Base-by-base conservation (phyloP, 768 basidiomycete genomes). In the Lactarius indigo region DNA sequence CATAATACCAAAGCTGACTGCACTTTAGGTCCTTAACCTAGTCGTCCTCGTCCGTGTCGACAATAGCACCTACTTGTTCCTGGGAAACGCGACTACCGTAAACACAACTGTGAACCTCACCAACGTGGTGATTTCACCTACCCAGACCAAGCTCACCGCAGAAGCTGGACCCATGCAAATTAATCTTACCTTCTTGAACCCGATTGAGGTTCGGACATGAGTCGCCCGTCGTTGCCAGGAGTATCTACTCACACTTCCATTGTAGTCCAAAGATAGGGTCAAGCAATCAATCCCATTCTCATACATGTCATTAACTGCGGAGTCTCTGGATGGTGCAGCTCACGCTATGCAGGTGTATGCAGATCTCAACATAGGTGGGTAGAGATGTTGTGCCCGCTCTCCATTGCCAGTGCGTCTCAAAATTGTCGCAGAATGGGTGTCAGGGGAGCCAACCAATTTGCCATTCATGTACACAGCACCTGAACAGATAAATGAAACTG, bases 241-340 rank as follows among this genome's bases (percentile, higher is more conserved):
- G 18, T 12, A 12, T n/a, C 13, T 3, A 52, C 39, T 23, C 39
- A 26, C 5, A 50, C 35, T 37, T 55, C 5, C 33, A 41, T 39
- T 0, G 20, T 23, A 79, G 77, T 77, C 77, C 0, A 70, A 69
- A 13, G 76, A 81, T 67, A 74, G 76, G 62, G 75, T 78, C 55
- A 72, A 71, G 26, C 78, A 79, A 63, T 79, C 79, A 1, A 59
- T 80, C 3, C 79, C 79, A 10, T 79, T 80, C 68, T 76, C 78
- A 15, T 81, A 80, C 61, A 50, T 80, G n/a, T 68, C 74, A 6
- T 62, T 81, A 9, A 69, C 73, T 12, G 78, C 73, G 8, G 56
- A 28, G 3, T 71, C 79, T 0, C 68, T 69, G 20, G 79, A 81
- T 59, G 76, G 75, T 10, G 64, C 67, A 15, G 31, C 72, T 20